Base-by-base conservation (phyloP, 2,329 filamentous ascomycete species). In the Westerdykella ornata region DNA sequence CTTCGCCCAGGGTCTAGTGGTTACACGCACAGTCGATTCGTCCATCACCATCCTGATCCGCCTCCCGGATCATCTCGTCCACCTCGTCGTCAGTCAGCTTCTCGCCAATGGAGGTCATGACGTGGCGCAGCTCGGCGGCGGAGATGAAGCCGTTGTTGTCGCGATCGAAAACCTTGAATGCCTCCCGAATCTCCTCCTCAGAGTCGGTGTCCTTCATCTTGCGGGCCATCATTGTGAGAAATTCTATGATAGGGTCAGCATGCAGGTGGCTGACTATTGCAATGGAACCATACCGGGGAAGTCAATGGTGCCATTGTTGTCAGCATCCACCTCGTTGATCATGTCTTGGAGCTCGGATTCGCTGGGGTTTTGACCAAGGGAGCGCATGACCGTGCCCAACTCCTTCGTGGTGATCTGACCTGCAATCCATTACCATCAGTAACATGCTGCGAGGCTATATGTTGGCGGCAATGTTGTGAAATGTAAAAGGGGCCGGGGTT, bases 61-160 rank as follows among this genome's bases (percentile, higher is more conserved):
- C 78, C 67, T 81, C 75, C 56, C 74, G 66, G 59, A 82, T 77
- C 78, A 82, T 81, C 68, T 80, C 76, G 47, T 81, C 76, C 44
- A 82, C 75, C 68, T 82, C 77, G 33, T 76, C 75, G 52, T 68
- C 77, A 37, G 76, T 78, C 60, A 82, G 64, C 61, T 79, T 76
- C 71, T 82, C 78, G 51, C 79, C 79, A 41, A 82, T 77, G 17
- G 74, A 77, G 51, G 75, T 78, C 75, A 82, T 80, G 63, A 82
- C 77, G 54, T 76, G 72, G 52, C 75, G 72, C 50, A 82, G 69
- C 65, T 82, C 79, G 38, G 76, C 75, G 39, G 76, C 73, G 19
- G 75, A 78, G 65, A 82, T 82, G 60, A 78, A 80, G 51, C 79
- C 79, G 60, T 77, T 80, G 64, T 76, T 76, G 58, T 82, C 79